phyloP scores from a whole-genome alignment of 1,284 basidiomycete genomes.

The Malassezia furfur region DNA sequence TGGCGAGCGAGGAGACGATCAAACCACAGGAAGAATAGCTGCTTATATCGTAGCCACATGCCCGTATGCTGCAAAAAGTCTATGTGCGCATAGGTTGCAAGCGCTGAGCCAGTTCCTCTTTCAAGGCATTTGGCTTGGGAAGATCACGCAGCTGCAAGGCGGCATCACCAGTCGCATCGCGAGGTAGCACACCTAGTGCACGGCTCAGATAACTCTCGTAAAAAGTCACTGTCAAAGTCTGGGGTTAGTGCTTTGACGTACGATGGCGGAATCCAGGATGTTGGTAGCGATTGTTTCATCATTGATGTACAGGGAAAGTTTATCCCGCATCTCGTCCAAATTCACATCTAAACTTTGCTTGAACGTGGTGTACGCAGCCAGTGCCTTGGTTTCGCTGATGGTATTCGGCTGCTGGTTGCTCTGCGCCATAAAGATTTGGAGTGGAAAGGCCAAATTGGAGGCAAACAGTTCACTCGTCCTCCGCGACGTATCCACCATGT shows the following conservation, averaged over 20 bases:
- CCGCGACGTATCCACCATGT: background rate
- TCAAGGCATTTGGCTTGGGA: too few species aligned
- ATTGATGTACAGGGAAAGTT: background rate
- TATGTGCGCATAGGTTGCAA: too few species aligned
- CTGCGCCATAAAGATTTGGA: slow-evolving; percentile 6
- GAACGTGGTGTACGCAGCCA: slow-evolving; percentile 8
- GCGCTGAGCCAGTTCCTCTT: too few species aligned
- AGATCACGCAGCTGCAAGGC: too few species aligned
- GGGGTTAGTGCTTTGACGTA: background rate
- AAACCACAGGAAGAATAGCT: too few species aligned
- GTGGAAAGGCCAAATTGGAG: slow-evolving; percentile 9
- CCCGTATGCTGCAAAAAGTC: too few species aligned
- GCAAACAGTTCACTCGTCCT: background rate
- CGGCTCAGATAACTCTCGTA: background rate
- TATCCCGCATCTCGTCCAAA: background rate
- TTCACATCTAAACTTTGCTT: slow-evolving; percentile 17
- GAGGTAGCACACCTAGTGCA: too few species aligned
- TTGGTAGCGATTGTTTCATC: background rate
- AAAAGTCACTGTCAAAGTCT: background rate
- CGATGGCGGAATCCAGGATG: background rate
- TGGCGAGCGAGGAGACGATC: background rate
- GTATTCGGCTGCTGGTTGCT: background rate
- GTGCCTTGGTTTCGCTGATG: background rate
- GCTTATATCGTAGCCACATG: too few species aligned
- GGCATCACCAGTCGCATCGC: too few species aligned